Percentiles rank a stretch among this genome's conserved stretches.
phyloP scores from a whole-genome alignment of 2,329 filamentous ascomycete species.

The Alternaria incomplexa region DNA sequence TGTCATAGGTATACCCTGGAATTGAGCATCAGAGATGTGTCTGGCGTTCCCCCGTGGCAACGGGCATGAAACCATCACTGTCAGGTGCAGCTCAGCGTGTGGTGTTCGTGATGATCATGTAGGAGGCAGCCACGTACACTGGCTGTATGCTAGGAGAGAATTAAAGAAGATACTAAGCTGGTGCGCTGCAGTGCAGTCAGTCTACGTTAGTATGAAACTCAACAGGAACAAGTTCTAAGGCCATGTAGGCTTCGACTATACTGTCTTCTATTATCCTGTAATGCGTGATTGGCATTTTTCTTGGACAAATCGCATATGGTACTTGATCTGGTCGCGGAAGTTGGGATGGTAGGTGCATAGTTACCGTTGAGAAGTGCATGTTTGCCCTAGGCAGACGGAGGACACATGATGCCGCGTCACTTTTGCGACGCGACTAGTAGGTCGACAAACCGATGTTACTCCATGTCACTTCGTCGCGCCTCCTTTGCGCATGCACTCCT shows the following conservation, averaged over 20 bases:
- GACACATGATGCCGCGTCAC: constrained; percentile 15
- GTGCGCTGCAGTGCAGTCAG: background rate
- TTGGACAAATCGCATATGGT: background rate
- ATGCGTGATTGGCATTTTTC: background rate
- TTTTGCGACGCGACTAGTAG: constrained; percentile 12
- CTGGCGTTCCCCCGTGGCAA: background rate
- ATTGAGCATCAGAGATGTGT: background rate
- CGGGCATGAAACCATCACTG: background rate
- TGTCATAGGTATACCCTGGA: background rate
- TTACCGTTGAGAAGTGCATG: background rate
- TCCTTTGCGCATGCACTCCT: background rate
- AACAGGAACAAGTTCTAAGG: background rate
- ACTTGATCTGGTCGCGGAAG: background rate
- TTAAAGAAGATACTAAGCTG: background rate
- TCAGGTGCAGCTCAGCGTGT: background rate
- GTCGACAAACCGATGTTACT: background rate
- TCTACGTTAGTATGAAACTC: background rate
- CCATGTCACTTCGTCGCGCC: background rate
- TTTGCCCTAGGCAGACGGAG: background rate
- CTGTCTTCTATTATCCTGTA: background rate
- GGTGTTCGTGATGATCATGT: background rate
- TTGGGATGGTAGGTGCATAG: background rate
- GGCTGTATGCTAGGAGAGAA: background rate
- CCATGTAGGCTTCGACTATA: background rate
- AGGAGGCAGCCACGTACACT: background rate